A percentile compares a stretch with the other conserved stretches of the same genome.
Evolutionary conservation across 805 yeast genomes (phyloP).

Genomic region (Sugiyamaella smithiae): DNA sequence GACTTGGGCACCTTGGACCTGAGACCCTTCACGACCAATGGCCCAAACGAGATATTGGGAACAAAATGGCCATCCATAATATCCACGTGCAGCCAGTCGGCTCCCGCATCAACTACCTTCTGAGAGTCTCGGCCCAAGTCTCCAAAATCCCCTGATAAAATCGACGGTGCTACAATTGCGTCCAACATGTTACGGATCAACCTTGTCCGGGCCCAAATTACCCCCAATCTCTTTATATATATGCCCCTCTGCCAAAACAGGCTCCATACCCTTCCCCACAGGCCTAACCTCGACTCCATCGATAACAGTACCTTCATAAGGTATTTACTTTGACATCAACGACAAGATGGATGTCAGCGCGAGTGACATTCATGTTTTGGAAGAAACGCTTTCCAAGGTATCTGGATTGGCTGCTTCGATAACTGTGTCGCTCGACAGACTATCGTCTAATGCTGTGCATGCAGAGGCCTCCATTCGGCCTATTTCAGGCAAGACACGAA

Average conservation of each 20-base stretch:
- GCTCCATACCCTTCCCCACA: too few species aligned
- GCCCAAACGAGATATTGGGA: conserved; percentile 93
- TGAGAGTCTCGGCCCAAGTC: conserved; percentile 85
- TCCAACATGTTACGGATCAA: conserved; percentile 20
- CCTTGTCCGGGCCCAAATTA: too few species aligned
- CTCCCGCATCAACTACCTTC: conserved; percentile 70
- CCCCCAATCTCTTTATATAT: too few species aligned
- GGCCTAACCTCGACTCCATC: too few species aligned
- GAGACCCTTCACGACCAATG: conserved; percentile 78
- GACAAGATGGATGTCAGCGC: conserved; percentile 1
- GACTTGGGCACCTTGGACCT: conserved; percentile 74
- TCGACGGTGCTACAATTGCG: conserved; percentile 78
- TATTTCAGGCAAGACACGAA: conserved; percentile 59
- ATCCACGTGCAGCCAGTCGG: conserved; percentile 97
- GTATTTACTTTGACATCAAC: too few species aligned
- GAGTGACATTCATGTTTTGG: conserved; percentile 69
- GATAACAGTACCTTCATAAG: too few species aligned
- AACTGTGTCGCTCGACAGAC: conserved; percentile 50
- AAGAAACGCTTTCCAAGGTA: conserved; percentile 65
- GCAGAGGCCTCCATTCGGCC: conserved; percentile 71
- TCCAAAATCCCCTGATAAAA: conserved; percentile 89
- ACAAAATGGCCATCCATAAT: conserved; percentile 99
- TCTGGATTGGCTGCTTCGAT: conserved; percentile 55
- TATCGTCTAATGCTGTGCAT: conserved; percentile 51
- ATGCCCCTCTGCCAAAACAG: too few species aligned